Evolutionary conservation across 345 rosid species (phyloP).

Genomic region (Diplotaxis tenuifolia): DNA sequence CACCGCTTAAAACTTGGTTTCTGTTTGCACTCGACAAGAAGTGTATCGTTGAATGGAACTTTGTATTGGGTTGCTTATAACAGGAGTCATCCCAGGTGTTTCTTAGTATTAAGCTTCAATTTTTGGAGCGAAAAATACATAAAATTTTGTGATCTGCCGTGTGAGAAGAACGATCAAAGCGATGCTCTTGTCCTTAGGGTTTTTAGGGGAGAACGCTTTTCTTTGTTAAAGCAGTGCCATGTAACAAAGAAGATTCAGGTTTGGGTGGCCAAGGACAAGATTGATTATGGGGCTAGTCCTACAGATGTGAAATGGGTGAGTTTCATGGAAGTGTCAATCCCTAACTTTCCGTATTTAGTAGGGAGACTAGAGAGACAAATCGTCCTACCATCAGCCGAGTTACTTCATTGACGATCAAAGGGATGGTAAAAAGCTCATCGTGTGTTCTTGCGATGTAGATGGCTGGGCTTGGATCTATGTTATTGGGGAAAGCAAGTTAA

Average conservation of each 20-base stretch:
- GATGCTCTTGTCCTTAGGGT: not conserved
- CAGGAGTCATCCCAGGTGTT: not conserved
- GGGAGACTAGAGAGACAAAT: not conserved
- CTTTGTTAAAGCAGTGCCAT: not conserved
- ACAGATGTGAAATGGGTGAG: not conserved
- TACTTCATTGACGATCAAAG: not conserved
- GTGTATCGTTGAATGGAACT: constrained; percentile 5
- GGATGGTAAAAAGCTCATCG: not conserved
- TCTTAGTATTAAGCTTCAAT: not conserved
- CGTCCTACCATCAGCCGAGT: not conserved
- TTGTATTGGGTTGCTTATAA: not conserved
- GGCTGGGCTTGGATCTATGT: constrained; percentile 1
- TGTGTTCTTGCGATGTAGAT: constrained; percentile 3
- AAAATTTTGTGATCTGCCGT: not conserved
- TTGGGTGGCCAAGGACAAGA: not conserved
- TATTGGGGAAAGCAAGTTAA: not conserved
- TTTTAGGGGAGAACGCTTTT: not conserved
- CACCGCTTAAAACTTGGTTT: not conserved
- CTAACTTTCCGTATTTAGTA: not conserved
- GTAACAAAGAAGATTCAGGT: not conserved
- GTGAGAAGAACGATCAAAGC: not conserved
- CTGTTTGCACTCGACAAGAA: not conserved
- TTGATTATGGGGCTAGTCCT: not conserved
- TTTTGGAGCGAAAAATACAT: not conserved
- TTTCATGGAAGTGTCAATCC: not conserved